Evolutionary conservation across 2,329 filamentous ascomycete species (phyloP).

Genomic region (Fusarium nygamai): DNA sequence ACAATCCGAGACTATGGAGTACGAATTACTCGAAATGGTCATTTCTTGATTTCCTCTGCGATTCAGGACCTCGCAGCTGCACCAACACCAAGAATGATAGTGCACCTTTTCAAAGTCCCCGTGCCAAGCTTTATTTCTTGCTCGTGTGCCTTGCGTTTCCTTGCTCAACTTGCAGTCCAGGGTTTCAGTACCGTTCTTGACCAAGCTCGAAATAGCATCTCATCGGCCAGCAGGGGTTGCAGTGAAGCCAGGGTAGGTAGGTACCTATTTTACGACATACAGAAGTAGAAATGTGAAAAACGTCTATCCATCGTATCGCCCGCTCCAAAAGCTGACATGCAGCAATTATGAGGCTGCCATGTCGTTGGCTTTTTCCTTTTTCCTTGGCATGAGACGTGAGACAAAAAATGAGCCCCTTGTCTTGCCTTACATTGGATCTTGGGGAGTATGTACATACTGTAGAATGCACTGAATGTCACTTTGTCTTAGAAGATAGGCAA

Average conservation of each 20-base stretch:
- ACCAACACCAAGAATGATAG: not conserved
- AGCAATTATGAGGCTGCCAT: constrained; percentile 8
- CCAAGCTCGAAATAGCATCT: constrained; percentile 22
- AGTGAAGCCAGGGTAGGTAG: constrained; percentile 1
- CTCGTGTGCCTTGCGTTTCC: constrained; percentile 10
- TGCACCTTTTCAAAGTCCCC: constrained; percentile 4
- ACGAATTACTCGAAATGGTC: not conserved
- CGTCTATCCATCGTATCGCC: not conserved
- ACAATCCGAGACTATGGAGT: constrained; percentile 2
- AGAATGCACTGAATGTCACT: not conserved
- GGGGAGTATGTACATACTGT: not conserved
- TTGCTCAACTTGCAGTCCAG: constrained; percentile 1
- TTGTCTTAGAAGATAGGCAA: not conserved
- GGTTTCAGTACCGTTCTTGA: not conserved
- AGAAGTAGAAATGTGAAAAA: not conserved
- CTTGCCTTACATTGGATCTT: not conserved
- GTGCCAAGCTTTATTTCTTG: constrained; percentile 22
- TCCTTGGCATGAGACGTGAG: constrained; percentile 1
- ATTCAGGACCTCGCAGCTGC: not conserved
- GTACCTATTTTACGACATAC: not conserved
- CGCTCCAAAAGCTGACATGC: constrained; percentile 8
- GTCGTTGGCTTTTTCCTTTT: not conserved
- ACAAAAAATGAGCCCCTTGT: constrained; percentile 1
- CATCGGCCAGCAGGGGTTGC: not conserved
- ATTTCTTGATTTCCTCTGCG: not conserved